Conservation (phyloP, 257 asterid species). For the Solanum megistacrolobum region DNA sequence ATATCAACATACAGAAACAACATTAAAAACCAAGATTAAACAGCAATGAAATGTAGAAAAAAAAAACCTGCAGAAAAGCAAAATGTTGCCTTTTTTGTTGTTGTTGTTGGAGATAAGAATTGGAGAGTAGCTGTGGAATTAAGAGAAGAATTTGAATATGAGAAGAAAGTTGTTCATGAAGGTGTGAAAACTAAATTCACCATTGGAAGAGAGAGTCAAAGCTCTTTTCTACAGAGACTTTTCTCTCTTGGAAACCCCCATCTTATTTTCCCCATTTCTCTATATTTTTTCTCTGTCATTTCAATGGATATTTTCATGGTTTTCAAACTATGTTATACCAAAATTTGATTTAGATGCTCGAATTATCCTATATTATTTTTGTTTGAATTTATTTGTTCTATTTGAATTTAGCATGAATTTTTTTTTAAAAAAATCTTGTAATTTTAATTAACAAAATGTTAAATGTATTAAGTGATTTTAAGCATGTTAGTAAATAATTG, state of each 20-base stretch:
- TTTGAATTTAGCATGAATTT: too few relatives aligned
- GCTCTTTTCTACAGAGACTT: conserved; percentile 32
- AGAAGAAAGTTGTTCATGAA: background rate
- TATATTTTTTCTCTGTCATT: background rate
- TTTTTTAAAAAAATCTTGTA: too few relatives aligned
- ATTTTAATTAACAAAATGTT: too few relatives aligned
- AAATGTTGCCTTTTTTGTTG: background rate
- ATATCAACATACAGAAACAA: background rate
- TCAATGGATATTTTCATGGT: background rate
- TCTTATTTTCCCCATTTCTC: background rate
- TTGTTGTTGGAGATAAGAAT: background rate
- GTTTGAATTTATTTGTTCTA: background rate
- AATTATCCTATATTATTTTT: background rate
- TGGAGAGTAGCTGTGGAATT: background rate
- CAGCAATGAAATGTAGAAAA: background rate
- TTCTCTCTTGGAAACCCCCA: conserved; percentile 15
- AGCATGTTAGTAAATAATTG: background rate
- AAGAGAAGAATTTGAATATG: background rate
- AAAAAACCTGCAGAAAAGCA: background rate
- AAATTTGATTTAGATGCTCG: background rate
- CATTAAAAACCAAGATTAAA: background rate
- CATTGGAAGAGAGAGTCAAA: conserved; percentile 32
- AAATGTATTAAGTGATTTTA: background rate
- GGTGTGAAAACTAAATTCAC: conserved; percentile 10
- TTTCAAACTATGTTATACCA: background rate